phyloP scores from a whole-genome alignment of 345 rosid species.

The Linum trigynum region DNA sequence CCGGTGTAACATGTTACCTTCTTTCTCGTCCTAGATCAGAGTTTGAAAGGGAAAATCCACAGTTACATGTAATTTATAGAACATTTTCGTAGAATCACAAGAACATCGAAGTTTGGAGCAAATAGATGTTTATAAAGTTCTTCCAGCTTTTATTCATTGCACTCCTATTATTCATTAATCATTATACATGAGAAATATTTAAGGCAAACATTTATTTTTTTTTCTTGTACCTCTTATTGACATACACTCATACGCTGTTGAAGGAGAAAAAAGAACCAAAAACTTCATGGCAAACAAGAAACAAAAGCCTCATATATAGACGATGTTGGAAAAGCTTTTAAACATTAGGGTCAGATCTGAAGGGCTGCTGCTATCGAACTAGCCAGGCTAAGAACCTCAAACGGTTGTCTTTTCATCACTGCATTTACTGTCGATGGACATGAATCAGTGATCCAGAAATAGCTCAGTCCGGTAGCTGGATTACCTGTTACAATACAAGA shows the following conservation, averaged over 20 bases:
- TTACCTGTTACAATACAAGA: constrained; percentile 35
- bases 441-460: constrained; percentile 97
- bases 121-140: background rate
- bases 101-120: background rate
- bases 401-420: constrained; percentile 63
- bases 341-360: constrained; percentile 35
- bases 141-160: background rate
- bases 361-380: constrained; percentile 77
- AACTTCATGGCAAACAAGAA: too few relatives aligned
- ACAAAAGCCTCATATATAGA: background rate
- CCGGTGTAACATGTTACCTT: background rate
- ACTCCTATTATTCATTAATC: background rate
- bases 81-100: too few relatives aligned
- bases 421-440: constrained; percentile 71
- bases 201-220: too few relatives aligned
- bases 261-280: background rate
- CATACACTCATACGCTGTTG: too few relatives aligned
- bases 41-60: background rate
- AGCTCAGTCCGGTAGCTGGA: constrained; percentile 56
- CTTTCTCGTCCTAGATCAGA: background rate
- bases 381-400: constrained; percentile 87
- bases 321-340: too few relatives aligned
- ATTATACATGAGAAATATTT: background rate
- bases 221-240: too few relatives aligned
- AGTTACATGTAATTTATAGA: too few relatives aligned